These are phyloP conservation scores for Botrytis paeoniae DNA, from an alignment of 2,329 filamentous ascomycete species.

Conservation along the genomic window DNA sequence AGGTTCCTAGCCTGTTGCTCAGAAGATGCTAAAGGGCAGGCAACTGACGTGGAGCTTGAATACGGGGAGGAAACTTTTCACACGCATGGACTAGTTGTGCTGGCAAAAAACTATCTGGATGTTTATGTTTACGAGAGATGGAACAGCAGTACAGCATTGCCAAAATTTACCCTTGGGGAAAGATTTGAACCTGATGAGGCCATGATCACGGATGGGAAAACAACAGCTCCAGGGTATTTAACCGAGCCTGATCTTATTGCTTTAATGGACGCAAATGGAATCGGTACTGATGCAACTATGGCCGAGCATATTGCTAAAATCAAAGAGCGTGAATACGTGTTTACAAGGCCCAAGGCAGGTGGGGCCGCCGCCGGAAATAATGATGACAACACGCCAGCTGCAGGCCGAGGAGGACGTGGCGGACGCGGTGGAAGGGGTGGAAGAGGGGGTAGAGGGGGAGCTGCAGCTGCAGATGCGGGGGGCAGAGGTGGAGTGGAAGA, in stretches of 20 bases:
- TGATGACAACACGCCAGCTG: constrained; percentile 39
- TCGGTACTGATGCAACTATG: constrained; percentile 98
- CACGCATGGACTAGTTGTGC: constrained; percentile 77
- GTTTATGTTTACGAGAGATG: constrained; percentile 97
- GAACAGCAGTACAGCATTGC: constrained; percentile 82
- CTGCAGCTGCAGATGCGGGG: constrained; percentile 41
- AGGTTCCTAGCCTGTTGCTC: constrained; percentile 95
- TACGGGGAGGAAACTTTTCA: constrained; percentile 83
- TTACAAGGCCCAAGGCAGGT: constrained; percentile 53
- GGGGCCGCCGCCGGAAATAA: constrained; percentile 29
- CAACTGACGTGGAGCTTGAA: constrained; percentile 77
- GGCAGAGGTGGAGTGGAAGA: constrained; percentile 61
- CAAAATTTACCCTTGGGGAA: constrained; percentile 75
- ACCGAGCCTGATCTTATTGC: constrained; percentile 95
- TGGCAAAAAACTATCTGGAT: constrained; percentile 89
- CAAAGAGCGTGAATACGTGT: constrained; percentile 83
- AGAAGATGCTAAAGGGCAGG: constrained; percentile 86
- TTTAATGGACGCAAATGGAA: constrained; percentile 97
- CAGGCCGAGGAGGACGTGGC: constrained; percentile 41
- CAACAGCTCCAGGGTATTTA: constrained; percentile 76
- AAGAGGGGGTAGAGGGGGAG: constrained; percentile 44
- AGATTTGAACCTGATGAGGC: constrained; percentile 84
- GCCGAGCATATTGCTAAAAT: constrained; percentile 97
- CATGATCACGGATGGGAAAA: constrained; percentile 87
- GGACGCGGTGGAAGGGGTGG: constrained; percentile 44